Evolutionary conservation across 129 eudicot species (phyloP).

Genomic region (Flaveria robusta): DNA sequence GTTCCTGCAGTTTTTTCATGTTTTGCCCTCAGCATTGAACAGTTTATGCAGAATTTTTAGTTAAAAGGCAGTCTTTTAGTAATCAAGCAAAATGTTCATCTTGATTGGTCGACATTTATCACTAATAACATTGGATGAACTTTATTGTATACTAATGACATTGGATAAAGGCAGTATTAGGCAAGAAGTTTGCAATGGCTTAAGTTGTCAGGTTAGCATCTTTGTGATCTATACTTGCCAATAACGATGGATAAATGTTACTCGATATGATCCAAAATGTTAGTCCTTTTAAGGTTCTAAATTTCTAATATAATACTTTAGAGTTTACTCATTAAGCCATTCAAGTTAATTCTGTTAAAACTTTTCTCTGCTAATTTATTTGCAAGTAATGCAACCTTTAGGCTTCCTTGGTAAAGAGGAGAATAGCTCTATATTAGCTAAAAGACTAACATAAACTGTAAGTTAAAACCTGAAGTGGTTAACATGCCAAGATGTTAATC

Average conservation of each 20-base stretch:
- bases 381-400: constrained; percentile 7
- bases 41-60: neutral
- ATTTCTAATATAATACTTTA: constrained; percentile 2
- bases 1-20: neutral
- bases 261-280: neutral
- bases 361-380: neutral
- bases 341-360: neutral
- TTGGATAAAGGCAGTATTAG: neutral
- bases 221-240: neutral
- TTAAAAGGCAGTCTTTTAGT: neutral
- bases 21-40: constrained; percentile 9
- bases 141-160: too few species aligned
- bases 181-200: neutral
- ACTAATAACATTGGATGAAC: too few species aligned
- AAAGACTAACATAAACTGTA: neutral
- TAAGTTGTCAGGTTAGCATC: neutral
- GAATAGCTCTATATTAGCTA: constrained; percentile 12
- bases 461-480: neutral
- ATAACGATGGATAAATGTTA: neutral
- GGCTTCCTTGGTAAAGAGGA: neutral
- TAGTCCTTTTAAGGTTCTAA: constrained; percentile 21
- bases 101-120: constrained; percentile 10
- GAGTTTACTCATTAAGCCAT: neutral
- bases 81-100: constrained; percentile 9
- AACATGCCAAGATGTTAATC: neutral